phyloP scores from a whole-genome alignment of 768 basidiomycete species.

The Russula lepida region DNA sequence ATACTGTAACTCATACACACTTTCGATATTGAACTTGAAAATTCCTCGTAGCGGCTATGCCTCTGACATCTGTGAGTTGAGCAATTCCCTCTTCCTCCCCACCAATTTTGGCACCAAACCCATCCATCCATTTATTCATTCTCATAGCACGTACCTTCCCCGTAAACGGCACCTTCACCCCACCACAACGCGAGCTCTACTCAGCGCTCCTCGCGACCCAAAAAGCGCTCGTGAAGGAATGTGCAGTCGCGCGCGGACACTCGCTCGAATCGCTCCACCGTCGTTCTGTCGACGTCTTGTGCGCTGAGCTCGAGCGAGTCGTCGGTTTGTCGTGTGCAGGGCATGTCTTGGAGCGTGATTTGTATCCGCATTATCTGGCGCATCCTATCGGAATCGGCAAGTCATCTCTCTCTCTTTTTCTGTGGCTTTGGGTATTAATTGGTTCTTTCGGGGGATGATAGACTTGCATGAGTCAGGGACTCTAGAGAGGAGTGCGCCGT shows the following conservation, averaged over 20 bases:
- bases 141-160: slow-evolving; percentile 77
- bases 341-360: slow-evolving; percentile 54
- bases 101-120: no score
- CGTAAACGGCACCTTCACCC: slow-evolving; percentile 68
- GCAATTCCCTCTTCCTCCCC: slow-evolving; percentile 18
- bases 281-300: slow-evolving; percentile 56
- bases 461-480: slow-evolving; percentile 84
- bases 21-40: neutral
- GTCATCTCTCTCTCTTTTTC: slow-evolving; percentile 18
- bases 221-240: slow-evolving; percentile 54
- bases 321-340: slow-evolving; percentile 44
- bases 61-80: slow-evolving; percentile 81
- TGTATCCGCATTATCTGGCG: slow-evolving; percentile 91
- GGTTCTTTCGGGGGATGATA: slow-evolving; percentile 23
- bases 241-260: slow-evolving; percentile 46
- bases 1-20: neutral
- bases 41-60: slow-evolving; percentile 64
- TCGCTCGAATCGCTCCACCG: slow-evolving; percentile 74
- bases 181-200: slow-evolving; percentile 81
- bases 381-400: slow-evolving; percentile 88
- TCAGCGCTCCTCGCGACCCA: slow-evolving; percentile 64
- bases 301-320: slow-evolving; percentile 65
- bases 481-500: slow-evolving; percentile 48
- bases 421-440: neutral
- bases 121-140: neutral